These are phyloP conservation scores for Ganoderma sinense DNA, from an alignment of 1,284 basidiomycete species.

Conservation along the genomic window DNA sequence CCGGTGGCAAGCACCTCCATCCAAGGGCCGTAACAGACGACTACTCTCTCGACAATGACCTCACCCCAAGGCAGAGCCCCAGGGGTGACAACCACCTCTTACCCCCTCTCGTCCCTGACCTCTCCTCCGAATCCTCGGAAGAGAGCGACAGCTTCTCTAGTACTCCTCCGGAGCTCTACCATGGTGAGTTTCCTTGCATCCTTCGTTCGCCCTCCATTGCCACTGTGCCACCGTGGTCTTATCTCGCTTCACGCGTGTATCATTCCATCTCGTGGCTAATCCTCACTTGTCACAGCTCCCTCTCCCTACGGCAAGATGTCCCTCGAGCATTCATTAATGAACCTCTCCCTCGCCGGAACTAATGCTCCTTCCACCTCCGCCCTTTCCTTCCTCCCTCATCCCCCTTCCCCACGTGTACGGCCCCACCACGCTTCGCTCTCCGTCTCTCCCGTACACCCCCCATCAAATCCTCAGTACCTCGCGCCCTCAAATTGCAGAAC, in stretches of 20 bases:
- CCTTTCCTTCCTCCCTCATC: conserved; percentile 39
- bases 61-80: conserved; percentile 31
- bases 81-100: conserved; percentile 35
- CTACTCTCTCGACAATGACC: conserved; percentile 33
- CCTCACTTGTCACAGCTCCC: conserved; percentile 9
- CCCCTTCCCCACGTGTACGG: conserved; percentile 32
- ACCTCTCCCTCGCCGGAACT: conserved; percentile 29
- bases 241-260: conserved; percentile 16
- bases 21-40: conserved; percentile 48
- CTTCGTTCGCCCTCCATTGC: neutral
- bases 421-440: conserved; percentile 18
- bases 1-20: conserved; percentile 50
- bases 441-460: conserved; percentile 14
- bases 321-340: conserved; percentile 30
- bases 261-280: neutral
- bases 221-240: conserved; percentile 6
- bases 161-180: conserved; percentile 29
- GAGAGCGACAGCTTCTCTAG: conserved; percentile 60
- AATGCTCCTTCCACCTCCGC: conserved; percentile 30
- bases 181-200: conserved; percentile 16
- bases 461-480: conserved; percentile 23
- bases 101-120: conserved; percentile 63
- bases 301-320: conserved; percentile 25
- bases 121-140: conserved; percentile 59
- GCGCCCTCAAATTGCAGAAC: conserved; percentile 24